Evolutionary conservation across 2,329 filamentous ascomycete genomes (phyloP).

Genomic region (Plectosphaerella plurivora): DNA sequence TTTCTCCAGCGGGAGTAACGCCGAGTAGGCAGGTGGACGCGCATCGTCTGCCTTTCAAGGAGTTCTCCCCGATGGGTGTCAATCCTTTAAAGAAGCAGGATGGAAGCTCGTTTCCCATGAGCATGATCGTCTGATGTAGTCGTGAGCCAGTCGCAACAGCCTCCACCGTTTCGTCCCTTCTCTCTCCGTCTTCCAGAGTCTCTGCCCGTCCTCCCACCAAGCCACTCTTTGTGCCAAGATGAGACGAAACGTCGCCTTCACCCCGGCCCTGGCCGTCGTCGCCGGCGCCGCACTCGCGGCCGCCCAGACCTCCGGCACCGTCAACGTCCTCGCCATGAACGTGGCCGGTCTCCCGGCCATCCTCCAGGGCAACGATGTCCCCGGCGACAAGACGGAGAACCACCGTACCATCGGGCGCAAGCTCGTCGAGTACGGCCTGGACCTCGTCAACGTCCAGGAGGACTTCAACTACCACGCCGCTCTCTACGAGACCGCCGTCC

Average conservation of each 20-base stretch:
- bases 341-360: conserved; percentile 55
- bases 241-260: conserved; percentile 1
- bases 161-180: background rate
- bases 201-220: no score
- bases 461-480: conserved; percentile 66
- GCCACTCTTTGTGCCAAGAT: background rate
- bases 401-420: conserved; percentile 50
- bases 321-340: conserved; percentile 53
- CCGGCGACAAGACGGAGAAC: conserved; percentile 58
- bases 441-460: conserved; percentile 63
- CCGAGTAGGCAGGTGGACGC: background rate
- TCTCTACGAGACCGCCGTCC: conserved; percentile 56
- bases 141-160: background rate
- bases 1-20: background rate
- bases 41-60: no score
- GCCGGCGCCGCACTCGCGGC: background rate
- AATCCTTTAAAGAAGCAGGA: background rate
- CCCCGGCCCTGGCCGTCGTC: conserved; percentile 6
- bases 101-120: background rate
- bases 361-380: conserved; percentile 55
- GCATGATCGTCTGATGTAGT: background rate
- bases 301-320: conserved; percentile 24
- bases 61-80: background rate
- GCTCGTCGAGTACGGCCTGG: conserved; percentile 53
- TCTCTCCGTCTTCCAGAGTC: no score